Evolutionary conservation across 495 filamentous ascomycete genomes (phyloP).

Genomic region (Tuber aestivum): DNA sequence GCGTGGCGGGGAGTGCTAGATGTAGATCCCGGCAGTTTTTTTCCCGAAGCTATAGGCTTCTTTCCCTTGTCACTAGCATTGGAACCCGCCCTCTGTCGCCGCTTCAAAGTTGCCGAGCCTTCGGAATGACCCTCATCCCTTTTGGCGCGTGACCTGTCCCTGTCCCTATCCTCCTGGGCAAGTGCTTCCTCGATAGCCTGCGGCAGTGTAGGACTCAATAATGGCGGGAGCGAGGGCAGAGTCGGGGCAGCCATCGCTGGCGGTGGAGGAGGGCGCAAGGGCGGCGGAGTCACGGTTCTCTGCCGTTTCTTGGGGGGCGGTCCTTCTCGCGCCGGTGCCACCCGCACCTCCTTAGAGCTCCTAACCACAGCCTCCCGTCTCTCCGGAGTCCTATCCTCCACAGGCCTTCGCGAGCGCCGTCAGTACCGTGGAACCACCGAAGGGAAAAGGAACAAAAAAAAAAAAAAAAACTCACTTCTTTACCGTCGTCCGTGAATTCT

Average conservation of each 20-base stretch:
- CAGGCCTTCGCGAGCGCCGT: constrained; percentile 24
- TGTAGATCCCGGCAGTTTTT: constrained; percentile 36
- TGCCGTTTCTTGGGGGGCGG: constrained; percentile 32
- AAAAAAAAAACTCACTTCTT: constrained; percentile 36
- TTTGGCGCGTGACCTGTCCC: constrained; percentile 25
- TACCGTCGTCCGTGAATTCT: constrained; percentile 28
- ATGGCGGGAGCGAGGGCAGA: constrained; percentile 29
- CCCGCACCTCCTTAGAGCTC: constrained; percentile 31
- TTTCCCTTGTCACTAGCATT: constrained; percentile 17
- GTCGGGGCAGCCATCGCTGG: constrained; percentile 23
- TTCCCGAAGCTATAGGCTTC: constrained; percentile 30
- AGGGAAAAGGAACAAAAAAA: constrained; percentile 16
- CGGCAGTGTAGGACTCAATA: constrained; percentile 41
- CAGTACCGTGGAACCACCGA: constrained; percentile 15
- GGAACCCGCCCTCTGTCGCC: constrained; percentile 27
- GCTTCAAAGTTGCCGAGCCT: constrained; percentile 28
- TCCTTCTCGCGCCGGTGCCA: constrained; percentile 29
- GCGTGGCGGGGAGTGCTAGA: constrained; percentile 31
- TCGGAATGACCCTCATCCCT: constrained; percentile 31
- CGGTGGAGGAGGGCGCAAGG: constrained; percentile 25
- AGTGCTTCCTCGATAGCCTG: constrained; percentile 39
- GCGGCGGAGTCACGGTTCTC: constrained; percentile 31
- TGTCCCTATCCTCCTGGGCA: constrained; percentile 19
- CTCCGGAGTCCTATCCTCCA: constrained; percentile 25
- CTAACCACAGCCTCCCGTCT: constrained; percentile 16